phyloP scores from a whole-genome alignment of 1,284 basidiomycete genomes.

The Puccinia coronata region DNA sequence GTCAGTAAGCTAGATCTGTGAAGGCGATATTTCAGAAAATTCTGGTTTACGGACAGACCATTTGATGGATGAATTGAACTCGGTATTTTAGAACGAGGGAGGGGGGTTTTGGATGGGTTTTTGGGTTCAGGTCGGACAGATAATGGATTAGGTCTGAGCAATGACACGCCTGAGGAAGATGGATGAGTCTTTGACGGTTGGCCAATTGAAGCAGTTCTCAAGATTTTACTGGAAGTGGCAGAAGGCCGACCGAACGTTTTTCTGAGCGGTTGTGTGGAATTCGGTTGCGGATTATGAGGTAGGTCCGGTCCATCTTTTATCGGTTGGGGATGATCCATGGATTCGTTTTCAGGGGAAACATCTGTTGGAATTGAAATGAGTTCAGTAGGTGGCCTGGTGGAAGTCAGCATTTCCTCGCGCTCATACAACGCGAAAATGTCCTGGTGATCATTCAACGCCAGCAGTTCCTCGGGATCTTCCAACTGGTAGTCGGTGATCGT shows the following conservation, averaged over 20 bases:
- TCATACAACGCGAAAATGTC: no score
- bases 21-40: neutral
- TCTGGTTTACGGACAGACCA: neutral
- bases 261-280: neutral
- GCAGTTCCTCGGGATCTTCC: no score
- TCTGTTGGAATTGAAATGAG: neutral
- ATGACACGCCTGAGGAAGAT: neutral
- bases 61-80: neutral
- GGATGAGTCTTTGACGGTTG: neutral
- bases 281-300: neutral
- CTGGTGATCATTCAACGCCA: no score
- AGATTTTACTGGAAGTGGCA: neutral
- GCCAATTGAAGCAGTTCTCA: neutral
- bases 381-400: neutral
- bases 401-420: neutral
- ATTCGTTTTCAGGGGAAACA: neutral
- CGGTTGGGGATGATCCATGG: neutral
- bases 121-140: neutral
- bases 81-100: conserved; percentile 2
- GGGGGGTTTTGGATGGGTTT: neutral
- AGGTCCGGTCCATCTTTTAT: neutral
- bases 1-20: neutral
- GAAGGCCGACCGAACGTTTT: neutral
- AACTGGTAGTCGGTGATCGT: no score
- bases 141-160: neutral